These are phyloP conservation scores for Colletotrichum sp. DNA, from an alignment of 2,329 filamentous ascomycete genomes.

Conservation along the genomic window DNA sequence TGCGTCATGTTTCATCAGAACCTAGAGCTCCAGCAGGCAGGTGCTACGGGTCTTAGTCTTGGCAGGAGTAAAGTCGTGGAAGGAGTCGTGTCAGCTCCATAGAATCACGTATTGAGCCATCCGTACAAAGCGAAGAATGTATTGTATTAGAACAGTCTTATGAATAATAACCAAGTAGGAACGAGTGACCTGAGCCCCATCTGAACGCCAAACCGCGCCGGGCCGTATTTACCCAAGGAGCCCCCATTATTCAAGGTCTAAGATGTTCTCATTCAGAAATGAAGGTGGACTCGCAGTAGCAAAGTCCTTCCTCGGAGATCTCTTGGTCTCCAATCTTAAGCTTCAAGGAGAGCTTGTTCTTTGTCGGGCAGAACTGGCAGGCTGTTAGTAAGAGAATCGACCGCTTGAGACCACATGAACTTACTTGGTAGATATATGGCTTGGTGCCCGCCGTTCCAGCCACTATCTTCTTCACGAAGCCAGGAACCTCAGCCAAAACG, in stretches of 20 bases:
- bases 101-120: neutral
- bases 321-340: constrained; percentile 84
- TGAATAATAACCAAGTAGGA: constrained; percentile 15
- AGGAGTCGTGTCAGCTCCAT: too few relatives aligned
- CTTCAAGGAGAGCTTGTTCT: constrained; percentile 73
- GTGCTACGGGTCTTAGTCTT: neutral
- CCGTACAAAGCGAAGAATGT: neutral
- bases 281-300: constrained; percentile 95
- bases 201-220: constrained; percentile 19
- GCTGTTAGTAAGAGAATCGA: constrained; percentile 23
- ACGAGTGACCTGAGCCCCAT: constrained; percentile 15
- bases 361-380: constrained; percentile 69
- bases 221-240: constrained; percentile 9
- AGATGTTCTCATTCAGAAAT: constrained; percentile 67
- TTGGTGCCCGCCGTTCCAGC: constrained; percentile 87
- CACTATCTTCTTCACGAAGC: constrained; percentile 93
- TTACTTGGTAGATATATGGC: constrained; percentile 96
- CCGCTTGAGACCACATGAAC: constrained; percentile 25
- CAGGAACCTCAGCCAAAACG: constrained; percentile 95
- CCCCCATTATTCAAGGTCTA: constrained; percentile 21
- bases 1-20: constrained; percentile 4
- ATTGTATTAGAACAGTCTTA: constrained; percentile 14
- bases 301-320: constrained; percentile 74
- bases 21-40: neutral
- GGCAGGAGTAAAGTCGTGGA: neutral